Evolutionary conservation across 768 basidiomycete genomes (phyloP).

Genomic region (Russula foetens): DNA sequence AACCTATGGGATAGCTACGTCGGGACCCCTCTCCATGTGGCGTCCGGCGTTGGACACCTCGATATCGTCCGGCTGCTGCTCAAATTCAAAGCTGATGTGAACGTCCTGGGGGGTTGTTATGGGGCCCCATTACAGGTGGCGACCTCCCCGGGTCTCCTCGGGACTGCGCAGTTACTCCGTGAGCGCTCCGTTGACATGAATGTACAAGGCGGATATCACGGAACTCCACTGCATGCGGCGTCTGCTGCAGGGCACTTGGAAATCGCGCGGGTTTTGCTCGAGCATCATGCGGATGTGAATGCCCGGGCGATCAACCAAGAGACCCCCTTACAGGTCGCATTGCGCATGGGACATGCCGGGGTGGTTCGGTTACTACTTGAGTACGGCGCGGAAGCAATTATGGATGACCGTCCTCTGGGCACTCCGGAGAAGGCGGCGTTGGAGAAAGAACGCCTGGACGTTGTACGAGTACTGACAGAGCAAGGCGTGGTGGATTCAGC

Average conservation of each 20-base stretch:
- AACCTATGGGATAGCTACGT: constrained; percentile 2
- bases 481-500: not conserved
- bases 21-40: constrained; percentile 5
- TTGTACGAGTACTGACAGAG: not conserved
- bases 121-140: not conserved
- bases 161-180: not conserved
- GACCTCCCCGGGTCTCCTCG: not conserved
- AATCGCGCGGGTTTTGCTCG: not conserved
- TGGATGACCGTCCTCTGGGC: not conserved
- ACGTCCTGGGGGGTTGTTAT: constrained; percentile 4
- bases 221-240: constrained; percentile 6
- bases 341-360: not conserved
- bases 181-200: constrained; percentile 1
- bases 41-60: not conserved
- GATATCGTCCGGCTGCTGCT: not conserved
- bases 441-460: not conserved
- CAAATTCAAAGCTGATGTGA: not conserved
- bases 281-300: not conserved
- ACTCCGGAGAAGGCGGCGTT: not conserved
- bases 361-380: not conserved
- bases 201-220: not conserved
- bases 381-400: not conserved
- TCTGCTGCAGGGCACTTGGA: not conserved
- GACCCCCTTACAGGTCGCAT: constrained; percentile 1
- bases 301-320: not conserved